Evolutionary conservation across 2,329 filamentous ascomycete species (phyloP).

Genomic region (Hypomyces rosellus): DNA sequence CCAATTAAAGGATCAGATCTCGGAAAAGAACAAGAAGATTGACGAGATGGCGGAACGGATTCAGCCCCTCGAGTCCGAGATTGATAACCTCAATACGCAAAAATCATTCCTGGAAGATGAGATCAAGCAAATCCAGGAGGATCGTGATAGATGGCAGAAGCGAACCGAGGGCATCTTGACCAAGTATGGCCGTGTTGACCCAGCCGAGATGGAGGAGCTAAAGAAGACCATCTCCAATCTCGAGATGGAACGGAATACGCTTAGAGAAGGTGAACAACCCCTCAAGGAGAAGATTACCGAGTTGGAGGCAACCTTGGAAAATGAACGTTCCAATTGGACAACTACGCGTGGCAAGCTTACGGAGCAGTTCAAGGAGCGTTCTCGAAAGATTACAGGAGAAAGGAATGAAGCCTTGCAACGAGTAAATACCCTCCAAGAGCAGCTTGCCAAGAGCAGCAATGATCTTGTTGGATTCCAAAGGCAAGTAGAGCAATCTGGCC

Average conservation of each 20-base stretch:
- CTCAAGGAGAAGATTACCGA: slow-evolving; percentile 50
- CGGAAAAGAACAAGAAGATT: slow-evolving; percentile 67
- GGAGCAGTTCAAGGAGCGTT: slow-evolving; percentile 58
- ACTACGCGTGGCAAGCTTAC: slow-evolving; percentile 47
- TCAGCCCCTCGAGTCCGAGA: slow-evolving; percentile 72
- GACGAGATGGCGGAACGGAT: slow-evolving; percentile 69
- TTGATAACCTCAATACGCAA: slow-evolving; percentile 77
- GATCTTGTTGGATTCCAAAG: slow-evolving; percentile 50
- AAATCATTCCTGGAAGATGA: slow-evolving; percentile 79
- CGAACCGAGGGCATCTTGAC: slow-evolving; percentile 91
- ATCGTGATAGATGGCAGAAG: slow-evolving; percentile 93
- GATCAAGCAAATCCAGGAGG: slow-evolving; percentile 79
- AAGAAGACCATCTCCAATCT: slow-evolving; percentile 68
- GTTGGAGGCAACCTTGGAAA: slow-evolving; percentile 45
- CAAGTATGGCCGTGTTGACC: slow-evolving; percentile 93
- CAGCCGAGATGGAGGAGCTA: slow-evolving; percentile 82
- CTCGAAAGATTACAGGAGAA: slow-evolving; percentile 47
- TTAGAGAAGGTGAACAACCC: slow-evolving; percentile 44
- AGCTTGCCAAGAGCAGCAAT: slow-evolving; percentile 39
- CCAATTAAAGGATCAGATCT: slow-evolving; percentile 68
- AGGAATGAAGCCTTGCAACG: slow-evolving; percentile 47
- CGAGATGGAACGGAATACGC: slow-evolving; percentile 56
- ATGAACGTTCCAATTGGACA: slow-evolving; percentile 49
- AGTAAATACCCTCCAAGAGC: slow-evolving; percentile 45
- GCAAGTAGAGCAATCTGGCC: slow-evolving; percentile 25